phyloP scores from a whole-genome alignment of 176 grass and related monocot genomes.

The Rhipidocladum racemiflorum region DNA sequence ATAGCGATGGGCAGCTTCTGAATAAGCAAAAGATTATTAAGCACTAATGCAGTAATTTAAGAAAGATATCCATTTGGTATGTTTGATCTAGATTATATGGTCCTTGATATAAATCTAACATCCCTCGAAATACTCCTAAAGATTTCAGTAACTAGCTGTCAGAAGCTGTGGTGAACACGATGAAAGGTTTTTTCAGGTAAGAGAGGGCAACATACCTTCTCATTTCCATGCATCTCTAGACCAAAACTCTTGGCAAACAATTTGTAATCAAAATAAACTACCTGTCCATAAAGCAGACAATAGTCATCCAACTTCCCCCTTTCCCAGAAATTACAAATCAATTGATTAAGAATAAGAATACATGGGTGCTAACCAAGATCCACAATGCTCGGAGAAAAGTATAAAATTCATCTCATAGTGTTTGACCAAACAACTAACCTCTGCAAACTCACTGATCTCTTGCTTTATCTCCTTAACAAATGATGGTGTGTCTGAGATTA shows the following conservation, averaged over 20 bases:
- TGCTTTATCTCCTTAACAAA: conserved; percentile 71
- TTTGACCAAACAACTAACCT: conserved; percentile 57
- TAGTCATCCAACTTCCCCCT: background rate
- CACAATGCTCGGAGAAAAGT: background rate
- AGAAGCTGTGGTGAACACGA: background rate
- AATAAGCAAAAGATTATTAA: background rate
- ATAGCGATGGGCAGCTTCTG: background rate
- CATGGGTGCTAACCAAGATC: background rate
- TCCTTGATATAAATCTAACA: background rate
- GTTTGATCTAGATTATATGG: background rate
- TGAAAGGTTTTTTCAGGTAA: background rate
- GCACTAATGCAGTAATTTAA: background rate
- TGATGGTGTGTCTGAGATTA: conserved; percentile 78
- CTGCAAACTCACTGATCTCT: conserved; percentile 68
- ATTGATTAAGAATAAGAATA: background rate
- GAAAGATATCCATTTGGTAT: background rate
- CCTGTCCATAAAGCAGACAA: conserved; percentile 41
- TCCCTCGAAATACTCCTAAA: background rate
- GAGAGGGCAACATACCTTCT: conserved; percentile 49
- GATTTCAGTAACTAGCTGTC: background rate
- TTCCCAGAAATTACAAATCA: background rate
- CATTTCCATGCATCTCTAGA: conserved; percentile 24
- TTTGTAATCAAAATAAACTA: conserved; percentile 83
- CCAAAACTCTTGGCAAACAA: conserved; percentile 46
- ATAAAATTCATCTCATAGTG: background rate